Conservation (phyloP, 306 rosid genomes). For the Rubus idaeus region DNA sequence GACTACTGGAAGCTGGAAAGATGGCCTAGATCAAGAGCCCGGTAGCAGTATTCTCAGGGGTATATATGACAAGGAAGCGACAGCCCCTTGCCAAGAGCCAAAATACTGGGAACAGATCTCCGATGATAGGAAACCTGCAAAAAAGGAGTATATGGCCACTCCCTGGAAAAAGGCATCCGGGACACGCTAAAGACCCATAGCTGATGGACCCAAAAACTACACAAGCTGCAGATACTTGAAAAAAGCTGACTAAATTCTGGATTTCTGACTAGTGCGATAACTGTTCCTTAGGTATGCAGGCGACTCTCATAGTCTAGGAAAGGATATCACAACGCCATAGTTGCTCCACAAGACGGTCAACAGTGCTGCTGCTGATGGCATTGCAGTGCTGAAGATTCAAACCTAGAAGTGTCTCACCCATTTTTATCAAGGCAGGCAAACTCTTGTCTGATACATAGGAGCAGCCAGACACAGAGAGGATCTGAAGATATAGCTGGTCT, state of each 20-base stretch:
- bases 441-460: slow-evolving; percentile 57
- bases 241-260: slow-evolving; percentile 43
- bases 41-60: slow-evolving; percentile 54
- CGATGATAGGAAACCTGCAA: slow-evolving; percentile 59
- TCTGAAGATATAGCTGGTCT: slow-evolving; percentile 48
- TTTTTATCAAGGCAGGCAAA: slow-evolving; percentile 46
- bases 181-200: slow-evolving; percentile 61
- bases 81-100: slow-evolving; percentile 39
- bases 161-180: slow-evolving; percentile 71
- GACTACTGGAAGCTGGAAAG: slow-evolving; percentile 11
- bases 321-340: slow-evolving; percentile 86
- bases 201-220: slow-evolving; percentile 79
- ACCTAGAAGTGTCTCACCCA: slow-evolving; percentile 71
- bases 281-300: slow-evolving; percentile 16
- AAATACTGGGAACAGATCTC: slow-evolving; percentile 60
- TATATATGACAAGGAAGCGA: slow-evolving; percentile 38
- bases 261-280: slow-evolving; percentile 28
- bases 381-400: slow-evolving; percentile 77
- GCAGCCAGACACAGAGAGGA: slow-evolving; percentile 79
- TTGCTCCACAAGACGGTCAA: slow-evolving; percentile 52
- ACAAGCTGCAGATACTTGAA: slow-evolving; percentile 37
- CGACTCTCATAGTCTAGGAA: slow-evolving; percentile 35
- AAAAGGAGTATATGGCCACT: slow-evolving; percentile 50
- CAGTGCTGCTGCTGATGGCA: slow-evolving; percentile 48
- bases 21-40: slow-evolving; percentile 50